phyloP scores from a whole-genome alignment of 768 basidiomycete genomes.

The Auriscalpium orientale region DNA sequence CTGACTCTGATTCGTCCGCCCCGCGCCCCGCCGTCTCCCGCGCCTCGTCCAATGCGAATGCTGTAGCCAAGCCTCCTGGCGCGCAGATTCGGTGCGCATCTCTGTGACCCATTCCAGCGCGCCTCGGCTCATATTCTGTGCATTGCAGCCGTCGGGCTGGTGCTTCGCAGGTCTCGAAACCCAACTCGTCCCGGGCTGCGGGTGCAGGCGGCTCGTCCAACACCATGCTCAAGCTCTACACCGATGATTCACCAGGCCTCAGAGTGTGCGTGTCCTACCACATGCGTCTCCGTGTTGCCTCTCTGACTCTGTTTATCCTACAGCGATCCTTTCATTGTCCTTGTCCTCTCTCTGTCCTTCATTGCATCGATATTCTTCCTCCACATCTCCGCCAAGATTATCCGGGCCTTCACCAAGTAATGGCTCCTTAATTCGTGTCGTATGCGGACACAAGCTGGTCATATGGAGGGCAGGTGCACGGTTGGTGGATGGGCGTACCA shows the following conservation, averaged over 20 bases:
- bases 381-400: slow-evolving; percentile 92
- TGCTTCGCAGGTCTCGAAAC: slow-evolving; percentile 55
- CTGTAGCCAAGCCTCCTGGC: slow-evolving; percentile 67
- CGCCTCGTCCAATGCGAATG: slow-evolving; percentile 33
- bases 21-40: slow-evolving; percentile 31
- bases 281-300: not conserved
- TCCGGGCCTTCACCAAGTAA: slow-evolving; percentile 65
- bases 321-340: slow-evolving; percentile 95
- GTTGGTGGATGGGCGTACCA: not conserved
- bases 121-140: too few species aligned
- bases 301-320: not conserved
- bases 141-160: slow-evolving; percentile 62
- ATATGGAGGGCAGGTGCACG: too few species aligned
- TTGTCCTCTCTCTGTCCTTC: slow-evolving; percentile 92
- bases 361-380: slow-evolving; percentile 99
- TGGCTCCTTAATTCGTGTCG: not conserved
- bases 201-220: slow-evolving; percentile 95
- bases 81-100: slow-evolving; percentile 69
- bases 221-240: slow-evolving; percentile 99
- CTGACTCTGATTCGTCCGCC: slow-evolving; percentile 66
- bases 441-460: not conserved
- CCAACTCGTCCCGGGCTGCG: slow-evolving; percentile 84
- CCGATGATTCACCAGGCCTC: slow-evolving; percentile 94
- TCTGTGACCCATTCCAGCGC: not conserved
- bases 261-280: slow-evolving; percentile 70